These are phyloP conservation scores for Incumbomyces delicatus DNA, from an alignment of 2,329 filamentous ascomycete genomes.

Conservation along the genomic window DNA sequence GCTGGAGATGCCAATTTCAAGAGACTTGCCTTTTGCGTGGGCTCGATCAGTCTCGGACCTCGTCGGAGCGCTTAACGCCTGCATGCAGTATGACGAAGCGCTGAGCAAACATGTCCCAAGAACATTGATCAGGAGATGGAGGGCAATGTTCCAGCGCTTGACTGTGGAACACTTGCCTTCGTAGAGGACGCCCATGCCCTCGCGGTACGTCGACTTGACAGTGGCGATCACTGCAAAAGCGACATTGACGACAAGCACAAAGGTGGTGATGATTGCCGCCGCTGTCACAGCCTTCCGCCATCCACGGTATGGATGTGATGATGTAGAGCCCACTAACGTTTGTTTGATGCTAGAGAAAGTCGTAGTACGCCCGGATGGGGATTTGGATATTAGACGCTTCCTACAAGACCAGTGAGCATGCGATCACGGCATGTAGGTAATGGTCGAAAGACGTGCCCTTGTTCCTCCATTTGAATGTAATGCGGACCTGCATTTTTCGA, in stretches of 20 bases:
- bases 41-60: constrained; percentile 18
- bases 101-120: constrained; percentile 17
- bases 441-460: no score
- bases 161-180: constrained; percentile 11
- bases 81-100: constrained; percentile 22
- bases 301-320: no score
- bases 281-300: constrained; percentile 4
- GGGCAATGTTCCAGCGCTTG: constrained; percentile 3
- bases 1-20: constrained; percentile 10
- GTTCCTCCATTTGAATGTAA: no score
- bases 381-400: no score
- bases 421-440: no score
- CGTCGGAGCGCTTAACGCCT: constrained; percentile 21
- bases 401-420: no score
- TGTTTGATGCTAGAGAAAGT: no score
- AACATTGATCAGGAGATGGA: constrained; percentile 9
- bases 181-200: constrained; percentile 6
- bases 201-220: neutral
- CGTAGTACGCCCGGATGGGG: no score
- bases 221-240: constrained; percentile 6
- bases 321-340: no score
- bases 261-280: constrained; percentile 1
- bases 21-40: constrained; percentile 11
- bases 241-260: constrained; percentile 12
- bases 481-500: no score